Percentiles rank a stretch among this genome's conserved stretches.
These are phyloP conservation scores for Biancaea sappan DNA, from an alignment of 306 rosid species.

Conservation along the genomic window DNA sequence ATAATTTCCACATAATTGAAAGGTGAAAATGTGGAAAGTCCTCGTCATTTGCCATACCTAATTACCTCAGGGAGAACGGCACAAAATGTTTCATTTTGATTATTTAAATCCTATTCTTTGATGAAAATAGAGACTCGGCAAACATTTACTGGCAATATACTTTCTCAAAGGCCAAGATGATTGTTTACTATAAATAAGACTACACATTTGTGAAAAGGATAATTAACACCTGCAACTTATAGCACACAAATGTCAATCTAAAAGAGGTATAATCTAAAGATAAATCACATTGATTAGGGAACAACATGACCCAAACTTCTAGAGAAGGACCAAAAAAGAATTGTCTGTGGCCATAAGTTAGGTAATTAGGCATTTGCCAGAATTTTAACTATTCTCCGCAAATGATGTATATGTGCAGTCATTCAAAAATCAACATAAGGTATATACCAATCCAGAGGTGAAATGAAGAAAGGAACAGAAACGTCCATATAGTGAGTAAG, in stretches of 20 bases:
- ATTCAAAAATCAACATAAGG: not conserved
- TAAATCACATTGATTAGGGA: not conserved
- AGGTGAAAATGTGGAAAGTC: not conserved
- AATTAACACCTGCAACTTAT: not conserved
- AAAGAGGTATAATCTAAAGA: not conserved
- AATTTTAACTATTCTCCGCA: slow-evolving; percentile 4
- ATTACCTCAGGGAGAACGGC: not conserved
- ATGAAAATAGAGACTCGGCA: not conserved
- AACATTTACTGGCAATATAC: not conserved
- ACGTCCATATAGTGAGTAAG: not conserved
- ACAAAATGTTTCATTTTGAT: slow-evolving; percentile 4
- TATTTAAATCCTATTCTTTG: slow-evolving; percentile 11
- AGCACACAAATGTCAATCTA: not conserved
- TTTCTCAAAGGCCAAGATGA: slow-evolving; percentile 8
- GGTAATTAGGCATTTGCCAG: not conserved
- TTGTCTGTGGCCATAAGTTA: not conserved
- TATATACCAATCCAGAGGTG: slow-evolving; percentile 2
- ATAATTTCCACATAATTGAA: not conserved
- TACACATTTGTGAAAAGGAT: not conserved
- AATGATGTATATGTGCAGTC: not conserved
- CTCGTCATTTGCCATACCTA: slow-evolving; percentile 9
- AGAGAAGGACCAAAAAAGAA: slow-evolving; percentile 11
- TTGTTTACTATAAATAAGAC: not conserved
- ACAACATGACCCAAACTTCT: not conserved
- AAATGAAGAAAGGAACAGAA: slow-evolving; percentile 29